Percentiles rank a stretch among this genome's conserved stretches.
These are phyloP conservation scores for Phytophthora hibernalis DNA, from an alignment of 352 stramenopile species.

Conservation along the genomic window DNA sequence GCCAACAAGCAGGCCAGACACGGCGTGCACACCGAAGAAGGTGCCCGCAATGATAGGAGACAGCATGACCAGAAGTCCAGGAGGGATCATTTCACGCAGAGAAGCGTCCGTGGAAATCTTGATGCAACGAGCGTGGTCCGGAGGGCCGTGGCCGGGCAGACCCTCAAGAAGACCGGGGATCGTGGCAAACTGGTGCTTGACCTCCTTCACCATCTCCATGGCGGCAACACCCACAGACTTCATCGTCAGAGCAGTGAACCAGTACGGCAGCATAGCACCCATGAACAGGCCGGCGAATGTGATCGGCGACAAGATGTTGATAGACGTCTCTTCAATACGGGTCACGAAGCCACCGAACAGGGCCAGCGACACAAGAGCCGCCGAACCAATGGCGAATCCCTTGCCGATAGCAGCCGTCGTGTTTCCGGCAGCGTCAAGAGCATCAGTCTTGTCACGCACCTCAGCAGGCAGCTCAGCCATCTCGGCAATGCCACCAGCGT, in stretches of 20 bases:
- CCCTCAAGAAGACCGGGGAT: slow-evolving; percentile 98
- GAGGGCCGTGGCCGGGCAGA: slow-evolving; percentile 84
- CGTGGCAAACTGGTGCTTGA: slow-evolving; percentile 99
- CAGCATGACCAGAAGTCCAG: slow-evolving; percentile 98
- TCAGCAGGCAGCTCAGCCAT: slow-evolving; percentile 97
- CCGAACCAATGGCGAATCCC: slow-evolving; percentile 99
- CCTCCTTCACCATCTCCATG: slow-evolving; percentile 99
- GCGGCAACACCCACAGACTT: slow-evolving; percentile 98
- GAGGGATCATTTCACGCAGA: slow-evolving; percentile 99
- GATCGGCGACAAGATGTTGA: slow-evolving; percentile 98
- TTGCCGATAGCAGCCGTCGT: slow-evolving; percentile 99
- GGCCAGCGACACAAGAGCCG: slow-evolving; percentile 97
- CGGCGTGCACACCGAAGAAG: slow-evolving; percentile 98
- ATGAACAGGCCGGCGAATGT: slow-evolving; percentile 99
- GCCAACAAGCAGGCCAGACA: slow-evolving; percentile 98
- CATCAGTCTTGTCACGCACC: slow-evolving; percentile 99
- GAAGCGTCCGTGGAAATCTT: slow-evolving; percentile 99
- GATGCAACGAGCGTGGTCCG: slow-evolving; percentile 95
- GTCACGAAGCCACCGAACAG: slow-evolving; percentile 99
- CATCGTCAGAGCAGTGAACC: slow-evolving; percentile 99
- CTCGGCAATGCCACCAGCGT: slow-evolving; percentile 99
- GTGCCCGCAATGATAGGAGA: slow-evolving; percentile 98
- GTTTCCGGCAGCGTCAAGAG: slow-evolving; percentile 99
- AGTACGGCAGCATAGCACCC: slow-evolving; percentile 99
- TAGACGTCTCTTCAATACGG: slow-evolving; percentile 94